Base-by-base conservation (phyloP, 495 filamentous ascomycete species). In the Penicillium riverlandense region DNA sequence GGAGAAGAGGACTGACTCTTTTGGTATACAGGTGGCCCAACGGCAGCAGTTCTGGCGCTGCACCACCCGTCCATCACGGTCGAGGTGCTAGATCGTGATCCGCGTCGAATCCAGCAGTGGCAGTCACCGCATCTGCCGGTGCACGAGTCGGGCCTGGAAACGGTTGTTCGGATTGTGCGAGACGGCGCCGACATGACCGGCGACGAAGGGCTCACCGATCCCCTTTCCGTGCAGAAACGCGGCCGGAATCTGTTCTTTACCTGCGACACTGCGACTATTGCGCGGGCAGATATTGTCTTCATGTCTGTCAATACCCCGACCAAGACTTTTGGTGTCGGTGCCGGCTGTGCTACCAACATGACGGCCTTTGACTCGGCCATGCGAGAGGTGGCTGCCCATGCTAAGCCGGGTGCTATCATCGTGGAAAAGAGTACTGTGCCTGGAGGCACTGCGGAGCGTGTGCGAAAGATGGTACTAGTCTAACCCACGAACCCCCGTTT, bases 351-450 rank as follows among this genome's bases (percentile, higher is more conserved):
- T 11, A 84, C 83, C 7, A 83, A 91, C 49, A 72, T 90, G 51
- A 77, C 76, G 12, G 79, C 79, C 7, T 71, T 90, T n/a, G 87
- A 94, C 57, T 71, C 73, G 32, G 87, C 83, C 0, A 76, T 77
- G 7, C 66, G 77, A 34, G 77, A 76, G 27, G 82, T 91, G 29
- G 88, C 87, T 0, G 63, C 73, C 38, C 65, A 82, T 40, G 80
- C 87, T 8, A 77, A 70, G 37, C 60, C 71, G 6, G 83, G 83
- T 14, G 79, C 83, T 35, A 86, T 91, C 44, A 71, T 94, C 13
- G 87, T 91, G 1, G 88, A 91, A 66, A 91, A 91, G 64, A 83
- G 78, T 36, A 94, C 88, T 0, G 88, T 94, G 27, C 88, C 88
- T 6, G 88, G 83, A 51, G 71, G 83, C 13, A 94, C 88, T 6